These are phyloP conservation scores for Xylariales sp. DNA, from an alignment of 2,329 filamentous ascomycete species.

Conservation along the genomic window DNA sequence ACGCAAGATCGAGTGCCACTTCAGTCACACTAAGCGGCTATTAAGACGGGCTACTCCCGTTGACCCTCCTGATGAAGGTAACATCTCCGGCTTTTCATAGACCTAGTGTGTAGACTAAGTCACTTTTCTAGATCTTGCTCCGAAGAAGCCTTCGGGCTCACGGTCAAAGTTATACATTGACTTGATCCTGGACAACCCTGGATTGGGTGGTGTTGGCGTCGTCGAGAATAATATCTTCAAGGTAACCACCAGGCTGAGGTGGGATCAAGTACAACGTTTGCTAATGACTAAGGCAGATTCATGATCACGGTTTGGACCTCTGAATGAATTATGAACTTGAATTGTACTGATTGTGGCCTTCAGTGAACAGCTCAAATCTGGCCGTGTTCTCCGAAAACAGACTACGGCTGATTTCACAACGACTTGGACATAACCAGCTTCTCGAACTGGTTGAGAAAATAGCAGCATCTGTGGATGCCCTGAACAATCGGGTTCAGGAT, in stretches of 20 bases:
- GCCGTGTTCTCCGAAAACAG: conserved; percentile 5
- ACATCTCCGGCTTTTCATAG: neutral
- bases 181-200: conserved; percentile 1
- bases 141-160: too few relatives aligned
- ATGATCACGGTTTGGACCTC: neutral
- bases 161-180: conserved; percentile 5
- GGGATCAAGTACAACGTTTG: neutral
- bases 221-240: conserved; percentile 5
- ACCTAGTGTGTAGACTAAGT: neutral
- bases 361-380: conserved; percentile 3
- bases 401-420: conserved; percentile 5
- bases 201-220: conserved; percentile 1
- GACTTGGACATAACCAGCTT: conserved; percentile 3
- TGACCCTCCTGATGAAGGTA: neutral
- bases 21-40: conserved; percentile 6
- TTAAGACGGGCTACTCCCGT: conserved; percentile 2
- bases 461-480: neutral
- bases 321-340: neutral
- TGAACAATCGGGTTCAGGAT: neutral
- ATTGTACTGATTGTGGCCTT: neutral
- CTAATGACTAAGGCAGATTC: neutral
- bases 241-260: neutral
- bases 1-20: conserved; percentile 2
- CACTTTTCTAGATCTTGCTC: too few relatives aligned
- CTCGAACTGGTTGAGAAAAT: conserved; percentile 4